phyloP scores from a whole-genome alignment of 1,284 basidiomycete genomes.

The Macrocystidia cucumis region DNA sequence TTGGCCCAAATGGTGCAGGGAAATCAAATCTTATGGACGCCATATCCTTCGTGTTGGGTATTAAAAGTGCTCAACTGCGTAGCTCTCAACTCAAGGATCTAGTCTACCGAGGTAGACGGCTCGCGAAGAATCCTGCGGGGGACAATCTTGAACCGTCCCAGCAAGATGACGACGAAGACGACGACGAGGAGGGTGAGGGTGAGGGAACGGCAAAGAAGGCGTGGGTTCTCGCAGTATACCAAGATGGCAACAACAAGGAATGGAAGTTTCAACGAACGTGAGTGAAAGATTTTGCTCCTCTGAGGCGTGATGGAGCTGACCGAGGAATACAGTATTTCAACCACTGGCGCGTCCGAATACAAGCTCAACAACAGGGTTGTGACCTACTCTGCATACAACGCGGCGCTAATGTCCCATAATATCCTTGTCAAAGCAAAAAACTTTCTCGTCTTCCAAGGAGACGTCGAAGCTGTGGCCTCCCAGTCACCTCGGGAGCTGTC shows the following conservation, averaged over 20 bases:
- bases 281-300: slow-evolving; percentile 23
- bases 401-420: slow-evolving; percentile 81
- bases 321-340: slow-evolving; percentile 66
- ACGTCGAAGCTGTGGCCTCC: slow-evolving; percentile 96
- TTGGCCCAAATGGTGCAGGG: slow-evolving; percentile 98
- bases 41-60: slow-evolving; percentile 97
- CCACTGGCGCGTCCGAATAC: slow-evolving; percentile 83
- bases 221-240: slow-evolving; percentile 91
- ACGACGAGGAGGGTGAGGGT: slow-evolving; percentile 52
- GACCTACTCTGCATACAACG: slow-evolving; percentile 81
- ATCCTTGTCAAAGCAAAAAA: slow-evolving; percentile 99
- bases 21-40: slow-evolving; percentile 99
- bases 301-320: slow-evolving; percentile 6
- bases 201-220: slow-evolving; percentile 87
- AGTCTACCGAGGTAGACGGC: slow-evolving; percentile 85
- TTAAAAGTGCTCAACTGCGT: slow-evolving; percentile 89
- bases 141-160: slow-evolving; percentile 40
- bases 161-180: slow-evolving; percentile 30
- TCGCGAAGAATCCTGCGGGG: slow-evolving; percentile 47
- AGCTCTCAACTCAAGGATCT: slow-evolving; percentile 93
- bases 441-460: slow-evolving; percentile 99
- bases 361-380: slow-evolving; percentile 75
- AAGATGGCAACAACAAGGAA: slow-evolving; percentile 72
- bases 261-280: slow-evolving; percentile 90
- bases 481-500: slow-evolving; percentile 91